Conservation (phyloP, 1,139 yeast species). For the Diutina catenulata region DNA sequence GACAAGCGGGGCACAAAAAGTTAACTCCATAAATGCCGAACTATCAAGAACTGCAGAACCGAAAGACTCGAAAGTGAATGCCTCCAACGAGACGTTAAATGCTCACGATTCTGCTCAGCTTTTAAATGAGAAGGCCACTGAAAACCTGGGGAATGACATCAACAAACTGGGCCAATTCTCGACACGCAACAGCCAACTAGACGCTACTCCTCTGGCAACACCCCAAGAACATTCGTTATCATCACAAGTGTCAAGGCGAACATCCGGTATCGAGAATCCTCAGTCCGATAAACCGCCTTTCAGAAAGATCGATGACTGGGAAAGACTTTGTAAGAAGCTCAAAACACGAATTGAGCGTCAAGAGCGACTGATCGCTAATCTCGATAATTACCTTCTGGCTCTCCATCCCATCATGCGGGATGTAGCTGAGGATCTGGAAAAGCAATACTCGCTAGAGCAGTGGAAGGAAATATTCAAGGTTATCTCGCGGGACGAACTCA, state of each 20-base stretch:
- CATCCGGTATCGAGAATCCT: too few species aligned
- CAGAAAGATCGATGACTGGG: slow-evolving; percentile 5
- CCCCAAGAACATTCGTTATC: too few species aligned
- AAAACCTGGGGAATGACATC: too few species aligned
- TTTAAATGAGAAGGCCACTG: too few species aligned
- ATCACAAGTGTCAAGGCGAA: too few species aligned
- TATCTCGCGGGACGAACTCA: slow-evolving; percentile 13
- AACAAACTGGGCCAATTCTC: too few species aligned
- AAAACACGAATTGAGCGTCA: slow-evolving; percentile 10
- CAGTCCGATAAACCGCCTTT: too few species aligned
- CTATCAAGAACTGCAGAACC: background rate
- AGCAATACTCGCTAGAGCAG: slow-evolving; percentile 20
- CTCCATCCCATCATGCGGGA: slow-evolving; percentile 22
- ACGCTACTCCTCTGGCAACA: too few species aligned
- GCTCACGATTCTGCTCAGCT: too few species aligned
- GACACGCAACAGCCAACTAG: too few species aligned
- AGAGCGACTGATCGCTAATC: background rate
- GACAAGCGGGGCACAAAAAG: background rate
- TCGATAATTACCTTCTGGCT: slow-evolving; percentile 2
- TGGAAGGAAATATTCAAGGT: slow-evolving; percentile 19
- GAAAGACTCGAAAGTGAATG: background rate
- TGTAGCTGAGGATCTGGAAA: slow-evolving; percentile 20
- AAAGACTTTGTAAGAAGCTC: background rate
- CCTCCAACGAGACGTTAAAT: too few species aligned
- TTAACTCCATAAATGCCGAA: background rate